Conservation (phyloP, 2,329 filamentous ascomycete species). For the Fusarium falciforme region DNA sequence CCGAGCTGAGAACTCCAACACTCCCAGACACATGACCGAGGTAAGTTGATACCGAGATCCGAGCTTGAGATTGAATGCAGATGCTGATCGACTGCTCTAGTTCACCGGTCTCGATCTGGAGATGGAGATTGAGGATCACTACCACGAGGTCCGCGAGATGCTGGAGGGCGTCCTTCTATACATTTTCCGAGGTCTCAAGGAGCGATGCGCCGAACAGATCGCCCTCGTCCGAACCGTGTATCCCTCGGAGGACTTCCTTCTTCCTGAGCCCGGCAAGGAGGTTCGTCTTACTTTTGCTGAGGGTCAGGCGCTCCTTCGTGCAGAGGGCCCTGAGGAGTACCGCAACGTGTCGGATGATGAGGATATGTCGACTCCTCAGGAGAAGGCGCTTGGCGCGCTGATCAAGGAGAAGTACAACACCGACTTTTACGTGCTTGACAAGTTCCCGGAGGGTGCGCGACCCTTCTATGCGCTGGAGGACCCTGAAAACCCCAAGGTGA, state of each 20-base stretch:
- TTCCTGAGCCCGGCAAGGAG: slow-evolving; percentile 79
- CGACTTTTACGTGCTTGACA: slow-evolving; percentile 97
- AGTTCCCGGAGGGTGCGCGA: slow-evolving; percentile 89
- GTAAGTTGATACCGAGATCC: slow-evolving; percentile 46
- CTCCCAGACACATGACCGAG: slow-evolving; percentile 86
- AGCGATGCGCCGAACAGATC: slow-evolving; percentile 76
- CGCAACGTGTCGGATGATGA: slow-evolving; percentile 79
- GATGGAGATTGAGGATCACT: slow-evolving; percentile 84
- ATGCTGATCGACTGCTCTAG: slow-evolving; percentile 46
- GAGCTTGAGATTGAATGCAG: not conserved
- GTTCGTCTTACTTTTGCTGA: slow-evolving; percentile 83
- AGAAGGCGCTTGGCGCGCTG: slow-evolving; percentile 88
- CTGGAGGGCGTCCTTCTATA: slow-evolving; percentile 80
- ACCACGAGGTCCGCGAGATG: slow-evolving; percentile 78
- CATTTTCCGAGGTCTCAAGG: slow-evolving; percentile 81
- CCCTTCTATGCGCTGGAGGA: slow-evolving; percentile 92
- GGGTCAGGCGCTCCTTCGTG: slow-evolving; percentile 80
- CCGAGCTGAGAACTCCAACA: slow-evolving; percentile 88
- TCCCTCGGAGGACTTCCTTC: slow-evolving; percentile 80
- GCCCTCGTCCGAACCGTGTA: slow-evolving; percentile 79
- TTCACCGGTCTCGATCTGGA: slow-evolving; percentile 91
- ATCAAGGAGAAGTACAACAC: slow-evolving; percentile 90
- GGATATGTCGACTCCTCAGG: slow-evolving; percentile 83
- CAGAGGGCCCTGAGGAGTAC: slow-evolving; percentile 76
- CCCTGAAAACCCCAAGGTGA: slow-evolving; percentile 72